phyloP scores from a whole-genome alignment of 1,284 basidiomycete genomes.

The Leccinum solheimii region DNA sequence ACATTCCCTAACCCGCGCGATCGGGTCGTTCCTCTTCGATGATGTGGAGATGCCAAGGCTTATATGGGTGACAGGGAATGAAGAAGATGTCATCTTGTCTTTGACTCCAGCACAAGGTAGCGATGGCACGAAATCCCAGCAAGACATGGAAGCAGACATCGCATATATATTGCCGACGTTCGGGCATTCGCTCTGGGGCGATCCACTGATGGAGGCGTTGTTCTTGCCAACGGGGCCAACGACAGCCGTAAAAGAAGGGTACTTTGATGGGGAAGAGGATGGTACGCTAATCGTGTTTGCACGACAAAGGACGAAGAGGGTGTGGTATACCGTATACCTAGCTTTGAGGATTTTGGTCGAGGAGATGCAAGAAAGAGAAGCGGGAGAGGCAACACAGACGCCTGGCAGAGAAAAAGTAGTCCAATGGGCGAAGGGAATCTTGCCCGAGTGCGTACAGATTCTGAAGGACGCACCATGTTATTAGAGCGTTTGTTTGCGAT shows the following conservation, averaged over 20 bases:
- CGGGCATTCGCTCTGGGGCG: slow-evolving; percentile 67
- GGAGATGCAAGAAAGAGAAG: background rate
- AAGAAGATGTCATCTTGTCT: slow-evolving; percentile 50
- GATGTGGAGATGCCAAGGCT: slow-evolving; percentile 70
- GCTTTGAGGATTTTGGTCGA: slow-evolving; percentile 48
- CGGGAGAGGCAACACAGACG: background rate
- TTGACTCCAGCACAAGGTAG: slow-evolving; percentile 15
- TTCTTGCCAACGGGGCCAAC: slow-evolving; percentile 53
- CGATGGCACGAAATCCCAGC: background rate
- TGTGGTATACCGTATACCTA: slow-evolving; percentile 69
- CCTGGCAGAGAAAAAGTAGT: slow-evolving; percentile 16
- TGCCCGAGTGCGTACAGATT: slow-evolving; percentile 39
- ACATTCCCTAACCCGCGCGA: slow-evolving; percentile 58
- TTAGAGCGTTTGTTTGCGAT: slow-evolving; percentile 17
- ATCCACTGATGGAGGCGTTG: slow-evolving; percentile 65
- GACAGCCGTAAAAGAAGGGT: slow-evolving; percentile 57
- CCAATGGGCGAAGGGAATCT: slow-evolving; percentile 44
- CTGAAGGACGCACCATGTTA: slow-evolving; percentile 53
- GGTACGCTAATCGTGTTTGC: slow-evolving; percentile 41
- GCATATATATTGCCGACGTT: slow-evolving; percentile 52
- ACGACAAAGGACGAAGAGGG: slow-evolving; percentile 57
- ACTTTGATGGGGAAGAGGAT: slow-evolving; percentile 45
- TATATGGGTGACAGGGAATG: slow-evolving; percentile 58
- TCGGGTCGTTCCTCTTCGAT: slow-evolving; percentile 71
- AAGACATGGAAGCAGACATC: slow-evolving; percentile 33